Percentiles rank a stretch among this genome's conserved stretches.
Evolutionary conservation across 345 rosid species (phyloP).

Genomic region (Arabidopsis thaliana): TAIR10.1 NC_003076.8:24971001-24971500

Average conservation of each 20-base stretch:
- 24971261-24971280: constrained; percentile 49
- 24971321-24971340: constrained; percentile 47
- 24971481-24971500: constrained; percentile 50
- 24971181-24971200: no score
- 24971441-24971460: constrained; percentile 40
- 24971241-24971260: constrained; percentile 42
- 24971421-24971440: constrained; percentile 21
- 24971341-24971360: constrained; percentile 36
- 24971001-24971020: no score
- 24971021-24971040: no score
- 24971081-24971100: no score
- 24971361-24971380: constrained; percentile 1
- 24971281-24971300: constrained; percentile 62
- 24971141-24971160: no score
- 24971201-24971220: constrained; percentile 9
- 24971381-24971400: background rate
- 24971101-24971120: no score
- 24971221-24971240: constrained; percentile 36
- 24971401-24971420: constrained; percentile 27
- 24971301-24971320: constrained; percentile 51
- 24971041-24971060: no score
- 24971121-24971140: no score
- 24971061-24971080: no score
- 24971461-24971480: constrained; percentile 44
- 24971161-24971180: no score